Conservation (phyloP, 345 rosid species). For the Eucalyptus tenuipes region DNA sequence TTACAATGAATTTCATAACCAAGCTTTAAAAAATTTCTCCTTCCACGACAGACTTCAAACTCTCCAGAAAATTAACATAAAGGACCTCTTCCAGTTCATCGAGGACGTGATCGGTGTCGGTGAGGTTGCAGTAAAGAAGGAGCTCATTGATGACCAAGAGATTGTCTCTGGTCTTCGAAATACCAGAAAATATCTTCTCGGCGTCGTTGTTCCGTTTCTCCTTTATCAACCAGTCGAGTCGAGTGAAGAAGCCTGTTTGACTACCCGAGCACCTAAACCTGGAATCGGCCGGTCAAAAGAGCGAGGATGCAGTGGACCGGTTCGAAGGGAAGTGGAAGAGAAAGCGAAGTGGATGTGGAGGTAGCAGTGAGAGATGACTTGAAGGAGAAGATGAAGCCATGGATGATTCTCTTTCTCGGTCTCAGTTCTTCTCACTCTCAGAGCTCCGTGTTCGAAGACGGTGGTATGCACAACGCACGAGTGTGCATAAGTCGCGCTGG, state of each 20-base stretch:
- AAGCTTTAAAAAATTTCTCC: background rate
- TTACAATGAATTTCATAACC: background rate
- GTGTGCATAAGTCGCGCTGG: background rate
- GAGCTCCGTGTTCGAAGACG: background rate
- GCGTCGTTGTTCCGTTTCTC: conserved; percentile 86
- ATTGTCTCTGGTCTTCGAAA: conserved; percentile 82
- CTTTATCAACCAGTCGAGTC: conserved; percentile 69
- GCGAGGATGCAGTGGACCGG: background rate
- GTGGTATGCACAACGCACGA: background rate
- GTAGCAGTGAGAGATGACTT: conserved; percentile 24
- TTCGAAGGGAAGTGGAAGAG: background rate
- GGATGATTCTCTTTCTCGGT: background rate
- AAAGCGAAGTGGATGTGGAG: background rate
- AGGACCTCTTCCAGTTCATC: conserved; percentile 81
- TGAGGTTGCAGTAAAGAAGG: conserved; percentile 84
- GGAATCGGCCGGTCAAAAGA: background rate
- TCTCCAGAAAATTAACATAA: background rate
- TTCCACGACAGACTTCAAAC: background rate
- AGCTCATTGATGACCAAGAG: conserved; percentile 85
- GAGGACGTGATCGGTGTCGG: conserved; percentile 76
- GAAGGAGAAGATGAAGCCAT: conserved; percentile 14
- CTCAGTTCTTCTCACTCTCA: background rate
- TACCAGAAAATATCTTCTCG: conserved; percentile 72
- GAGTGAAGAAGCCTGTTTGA: conserved; percentile 78
- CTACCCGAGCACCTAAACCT: conserved; percentile 50